These are phyloP conservation scores for Hypoxylon lienhwacheense DNA, from an alignment of 495 filamentous ascomycete genomes.

Conservation along the genomic window DNA sequence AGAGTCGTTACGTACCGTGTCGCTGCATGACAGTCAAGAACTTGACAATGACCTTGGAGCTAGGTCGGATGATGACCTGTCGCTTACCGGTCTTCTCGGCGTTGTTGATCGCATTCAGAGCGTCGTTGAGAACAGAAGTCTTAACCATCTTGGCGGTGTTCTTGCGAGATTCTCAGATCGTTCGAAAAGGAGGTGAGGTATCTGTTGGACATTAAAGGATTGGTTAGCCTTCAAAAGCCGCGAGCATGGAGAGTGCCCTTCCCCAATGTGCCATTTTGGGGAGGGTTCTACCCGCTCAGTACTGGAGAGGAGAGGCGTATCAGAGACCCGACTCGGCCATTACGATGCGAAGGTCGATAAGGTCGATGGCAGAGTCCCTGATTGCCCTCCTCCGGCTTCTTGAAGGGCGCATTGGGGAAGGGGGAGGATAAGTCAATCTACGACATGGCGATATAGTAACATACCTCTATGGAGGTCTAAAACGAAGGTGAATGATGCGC, in stretches of 20 bases:
- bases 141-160: constrained; percentile 86
- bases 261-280: constrained; percentile 48
- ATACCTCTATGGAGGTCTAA: constrained; percentile 44
- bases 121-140: constrained; percentile 98
- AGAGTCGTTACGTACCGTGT: constrained; percentile 75
- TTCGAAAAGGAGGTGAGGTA: constrained; percentile 68
- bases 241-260: constrained; percentile 94
- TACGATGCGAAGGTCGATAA: constrained; percentile 23
- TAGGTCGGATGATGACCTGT: constrained; percentile 93
- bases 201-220: constrained; percentile 52
- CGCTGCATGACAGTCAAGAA: constrained; percentile 98
- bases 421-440: constrained; percentile 39
- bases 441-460: constrained; percentile 35
- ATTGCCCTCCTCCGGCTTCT: constrained; percentile 56
- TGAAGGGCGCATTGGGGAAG: constrained; percentile 46
- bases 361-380: constrained; percentile 33
- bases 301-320: constrained; percentile 75
- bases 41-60: constrained; percentile 99
- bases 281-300: constrained; percentile 94
- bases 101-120: constrained; percentile 99
- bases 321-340: constrained; percentile 40
- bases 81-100: constrained; percentile 99
- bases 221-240: constrained; percentile 81
- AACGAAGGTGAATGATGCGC: constrained; percentile 20
- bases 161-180: constrained; percentile 76